Evolutionary conservation across 768 basidiomycete genomes (phyloP).

Genomic region (Mrakia blollopis): DNA sequence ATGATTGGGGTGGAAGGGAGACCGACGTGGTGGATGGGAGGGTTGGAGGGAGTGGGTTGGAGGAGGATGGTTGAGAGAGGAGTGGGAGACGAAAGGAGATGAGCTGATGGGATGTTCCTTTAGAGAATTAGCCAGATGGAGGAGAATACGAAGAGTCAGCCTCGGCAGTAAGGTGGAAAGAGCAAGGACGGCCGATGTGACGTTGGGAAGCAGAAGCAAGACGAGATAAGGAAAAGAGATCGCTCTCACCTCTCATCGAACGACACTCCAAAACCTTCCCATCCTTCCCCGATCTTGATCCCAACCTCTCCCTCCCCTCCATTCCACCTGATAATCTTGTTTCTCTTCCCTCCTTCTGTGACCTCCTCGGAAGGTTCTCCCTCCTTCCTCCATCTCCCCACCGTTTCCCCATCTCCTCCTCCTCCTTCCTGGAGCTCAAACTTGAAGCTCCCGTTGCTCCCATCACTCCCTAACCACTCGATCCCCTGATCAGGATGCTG

Average conservation of each 20-base stretch:
- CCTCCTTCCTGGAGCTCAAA: neutral
- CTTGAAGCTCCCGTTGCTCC: neutral
- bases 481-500: neutral
- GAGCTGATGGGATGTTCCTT: neutral
- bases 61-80: slow-evolving; percentile 9
- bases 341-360: neutral
- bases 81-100: neutral
- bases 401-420: neutral
- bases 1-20: neutral
- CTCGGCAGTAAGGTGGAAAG: neutral
- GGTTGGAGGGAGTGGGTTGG: neutral
- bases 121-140: neutral
- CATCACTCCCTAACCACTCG: neutral
- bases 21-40: slow-evolving; percentile 12
- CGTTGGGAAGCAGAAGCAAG: neutral
- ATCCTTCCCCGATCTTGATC: neutral
- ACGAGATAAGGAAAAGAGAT: neutral
- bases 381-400: neutral
- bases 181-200: neutral
- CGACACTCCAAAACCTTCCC: neutral
- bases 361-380: neutral
- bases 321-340: neutral
- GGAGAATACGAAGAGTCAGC: neutral
- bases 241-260: neutral
- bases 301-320: neutral